Evolutionary conservation across 2,329 filamentous ascomycete species (phyloP), one percentile per base, ranked within the genome.

Genomic region (Cytospora schulzeri): DNA sequence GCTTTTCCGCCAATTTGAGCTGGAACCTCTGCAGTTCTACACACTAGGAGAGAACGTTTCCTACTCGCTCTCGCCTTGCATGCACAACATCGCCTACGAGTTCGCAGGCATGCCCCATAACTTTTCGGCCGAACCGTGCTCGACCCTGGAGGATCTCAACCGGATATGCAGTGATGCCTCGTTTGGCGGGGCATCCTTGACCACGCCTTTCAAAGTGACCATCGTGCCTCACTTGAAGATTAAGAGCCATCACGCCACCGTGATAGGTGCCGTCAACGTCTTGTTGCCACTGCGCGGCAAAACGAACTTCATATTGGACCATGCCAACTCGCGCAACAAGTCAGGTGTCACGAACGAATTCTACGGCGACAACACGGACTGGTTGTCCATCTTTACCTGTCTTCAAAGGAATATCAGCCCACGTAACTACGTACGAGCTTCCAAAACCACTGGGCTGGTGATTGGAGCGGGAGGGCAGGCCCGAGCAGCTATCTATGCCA

Each of bases 211-310:
- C 78, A 91, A 91, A 72, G 85, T 89, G 2, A 84, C 87, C 69
- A 85, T 90, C 29, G 85, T 91, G 67, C 81, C 84, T 7, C 81
- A 86, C 22, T 81, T 90, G 45, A 83, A 88, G 69, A 84, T 87
- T 15, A 82, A 90, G 70, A 91, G 88, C 66, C 81, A 84, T 51
- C 88, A 91, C 69, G 89, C 89, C 3, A 83, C 83, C 60, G 88
- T 87, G 11, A 91, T 92, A 66, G 89, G 89, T 0, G 89, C 90
- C 3, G 85, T 91, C 53, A 92, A 92, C 69, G 91, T 89, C 0
- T 76, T 92, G 12, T 80, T 91, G 22, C 89, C 89, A 1, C 80
- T 91, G 17, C 83, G 89, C 35, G 82, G 84, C 8, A 76, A 79
- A 17, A 76, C 80, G 0, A 72, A 72, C 31, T 76, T 75, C 4